A percentile compares a stretch with the other conserved stretches of the same genome.
Evolutionary conservation across 2,329 filamentous ascomycete genomes (phyloP).

Genomic region (Nothopassalora personata): DNA sequence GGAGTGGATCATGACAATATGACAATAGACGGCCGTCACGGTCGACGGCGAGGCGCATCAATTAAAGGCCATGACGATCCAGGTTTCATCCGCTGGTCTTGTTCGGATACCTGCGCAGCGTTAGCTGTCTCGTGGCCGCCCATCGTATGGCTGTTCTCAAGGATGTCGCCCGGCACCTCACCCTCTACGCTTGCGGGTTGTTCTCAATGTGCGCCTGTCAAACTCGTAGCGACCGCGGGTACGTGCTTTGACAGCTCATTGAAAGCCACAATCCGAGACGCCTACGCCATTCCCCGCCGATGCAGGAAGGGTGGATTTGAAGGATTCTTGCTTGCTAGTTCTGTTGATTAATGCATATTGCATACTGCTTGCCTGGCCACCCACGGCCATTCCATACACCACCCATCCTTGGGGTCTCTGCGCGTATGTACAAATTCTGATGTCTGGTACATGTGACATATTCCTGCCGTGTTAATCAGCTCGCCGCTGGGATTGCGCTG

Average conservation of each 20-base stretch:
- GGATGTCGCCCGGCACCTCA: not conserved
- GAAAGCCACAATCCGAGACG: not conserved
- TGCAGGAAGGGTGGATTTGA: not conserved
- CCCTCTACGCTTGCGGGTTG: not conserved
- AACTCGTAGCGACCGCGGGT: not conserved
- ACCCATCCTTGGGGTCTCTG: not conserved
- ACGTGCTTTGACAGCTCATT: slow-evolving; percentile 5
- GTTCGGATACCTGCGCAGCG: not conserved
- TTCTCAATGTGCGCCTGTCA: not conserved
- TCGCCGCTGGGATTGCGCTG: not conserved
- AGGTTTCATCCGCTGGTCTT: not conserved
- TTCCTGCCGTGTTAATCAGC: not conserved
- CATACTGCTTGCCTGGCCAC: not conserved
- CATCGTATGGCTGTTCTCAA: not conserved
- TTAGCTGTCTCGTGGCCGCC: slow-evolving; percentile 2
- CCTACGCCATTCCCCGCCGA: not conserved
- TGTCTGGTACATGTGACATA: not conserved
- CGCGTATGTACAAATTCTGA: not conserved
- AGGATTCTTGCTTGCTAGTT: not conserved
- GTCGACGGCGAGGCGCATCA: not conserved
- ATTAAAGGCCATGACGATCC: not conserved
- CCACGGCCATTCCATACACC: not conserved
- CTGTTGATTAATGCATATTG: not conserved
- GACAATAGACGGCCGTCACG: not conserved
- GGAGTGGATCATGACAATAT: not conserved